These are phyloP conservation scores for Hyaloscypha variabilis DNA, from an alignment of 495 filamentous ascomycete genomes.

Conservation along the genomic window DNA sequence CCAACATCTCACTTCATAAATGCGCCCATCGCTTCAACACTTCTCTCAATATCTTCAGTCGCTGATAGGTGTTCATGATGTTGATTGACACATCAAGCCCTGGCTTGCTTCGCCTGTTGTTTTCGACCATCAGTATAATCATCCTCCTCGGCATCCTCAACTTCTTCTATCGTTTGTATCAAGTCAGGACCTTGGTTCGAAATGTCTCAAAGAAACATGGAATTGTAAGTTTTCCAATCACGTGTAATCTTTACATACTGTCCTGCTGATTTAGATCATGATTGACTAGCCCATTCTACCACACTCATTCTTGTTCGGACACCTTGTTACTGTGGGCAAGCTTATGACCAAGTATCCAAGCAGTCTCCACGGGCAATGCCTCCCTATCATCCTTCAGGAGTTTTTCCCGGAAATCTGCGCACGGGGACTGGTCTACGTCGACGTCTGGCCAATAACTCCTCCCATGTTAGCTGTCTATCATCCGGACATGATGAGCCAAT, in stretches of 20 bases:
- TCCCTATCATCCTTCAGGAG: slow-evolving; percentile 24
- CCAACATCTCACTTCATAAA: too few species aligned
- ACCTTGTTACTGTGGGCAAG: slow-evolving; percentile 35
- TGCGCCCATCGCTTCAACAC: too few species aligned
- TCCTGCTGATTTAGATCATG: slow-evolving; percentile 10
- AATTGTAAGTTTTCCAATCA: slow-evolving; percentile 25
- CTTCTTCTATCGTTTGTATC: slow-evolving; percentile 34
- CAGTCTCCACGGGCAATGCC: slow-evolving; percentile 13
- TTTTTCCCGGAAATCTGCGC: slow-evolving; percentile 33
- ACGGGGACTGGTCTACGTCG: slow-evolving; percentile 43
- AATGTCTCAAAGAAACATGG: slow-evolving; percentile 33
- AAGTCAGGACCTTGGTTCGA: slow-evolving; percentile 32
- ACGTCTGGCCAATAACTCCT: slow-evolving; percentile 44
- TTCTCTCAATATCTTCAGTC: too few species aligned
- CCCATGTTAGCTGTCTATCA: slow-evolving; percentile 40
- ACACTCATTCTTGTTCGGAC: slow-evolving; percentile 43
- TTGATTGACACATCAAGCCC: too few species aligned
- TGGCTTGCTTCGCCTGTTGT: too few species aligned
- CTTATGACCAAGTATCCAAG: slow-evolving; percentile 20
- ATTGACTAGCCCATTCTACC: slow-evolving; percentile 35
- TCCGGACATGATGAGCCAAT: slow-evolving; percentile 39
- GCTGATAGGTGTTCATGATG: too few species aligned
- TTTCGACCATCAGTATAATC: slow-evolving; percentile 4
- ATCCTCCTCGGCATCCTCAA: neutral
- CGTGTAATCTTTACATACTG: neutral